Conservation (phyloP, 495 filamentous ascomycete species). For the Penicillium crystallinum region DNA sequence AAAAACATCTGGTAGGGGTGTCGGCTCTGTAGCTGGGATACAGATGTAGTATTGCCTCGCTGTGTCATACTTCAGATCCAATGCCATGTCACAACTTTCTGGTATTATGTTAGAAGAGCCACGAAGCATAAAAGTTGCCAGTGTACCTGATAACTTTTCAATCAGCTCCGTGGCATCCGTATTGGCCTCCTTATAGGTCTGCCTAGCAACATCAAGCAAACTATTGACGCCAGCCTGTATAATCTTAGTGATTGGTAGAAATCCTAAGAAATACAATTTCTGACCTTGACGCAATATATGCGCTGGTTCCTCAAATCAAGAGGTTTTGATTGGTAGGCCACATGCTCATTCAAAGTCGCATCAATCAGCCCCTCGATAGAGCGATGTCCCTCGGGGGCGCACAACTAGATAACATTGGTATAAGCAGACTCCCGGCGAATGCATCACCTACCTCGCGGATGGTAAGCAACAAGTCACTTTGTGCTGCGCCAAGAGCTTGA, state of each 20-base stretch:
- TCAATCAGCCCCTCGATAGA: conserved; percentile 61
- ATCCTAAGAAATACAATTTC: not conserved
- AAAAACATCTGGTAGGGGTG: conserved; percentile 63
- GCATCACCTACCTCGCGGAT: conserved; percentile 53
- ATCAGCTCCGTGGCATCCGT: conserved; percentile 70
- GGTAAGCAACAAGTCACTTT: conserved; percentile 57
- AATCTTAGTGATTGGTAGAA: conserved; percentile 5
- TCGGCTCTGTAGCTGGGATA: conserved; percentile 58
- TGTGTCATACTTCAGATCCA: conserved; percentile 71
- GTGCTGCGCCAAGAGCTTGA: conserved; percentile 60
- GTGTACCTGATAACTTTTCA: conserved; percentile 54
- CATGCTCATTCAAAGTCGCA: conserved; percentile 73
- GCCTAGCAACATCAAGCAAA: conserved; percentile 79
- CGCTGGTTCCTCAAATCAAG: conserved; percentile 88
- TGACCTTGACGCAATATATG: conserved; percentile 84
- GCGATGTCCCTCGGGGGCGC: conserved; percentile 53
- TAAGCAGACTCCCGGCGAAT: not conserved
- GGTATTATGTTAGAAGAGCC: conserved; percentile 16
- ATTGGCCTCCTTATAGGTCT: conserved; percentile 79
- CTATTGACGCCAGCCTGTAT: conserved; percentile 74
- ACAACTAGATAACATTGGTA: conserved; percentile 44
- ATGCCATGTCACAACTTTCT: conserved; percentile 54
- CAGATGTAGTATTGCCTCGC: conserved; percentile 76
- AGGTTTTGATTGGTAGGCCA: conserved; percentile 69
- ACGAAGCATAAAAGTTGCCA: not conserved